Percentiles rank a stretch among this genome's conserved stretches.
Evolutionary conservation across 2,329 filamentous ascomycete species (phyloP).

Genomic region (Fusarium globosum): DNA sequence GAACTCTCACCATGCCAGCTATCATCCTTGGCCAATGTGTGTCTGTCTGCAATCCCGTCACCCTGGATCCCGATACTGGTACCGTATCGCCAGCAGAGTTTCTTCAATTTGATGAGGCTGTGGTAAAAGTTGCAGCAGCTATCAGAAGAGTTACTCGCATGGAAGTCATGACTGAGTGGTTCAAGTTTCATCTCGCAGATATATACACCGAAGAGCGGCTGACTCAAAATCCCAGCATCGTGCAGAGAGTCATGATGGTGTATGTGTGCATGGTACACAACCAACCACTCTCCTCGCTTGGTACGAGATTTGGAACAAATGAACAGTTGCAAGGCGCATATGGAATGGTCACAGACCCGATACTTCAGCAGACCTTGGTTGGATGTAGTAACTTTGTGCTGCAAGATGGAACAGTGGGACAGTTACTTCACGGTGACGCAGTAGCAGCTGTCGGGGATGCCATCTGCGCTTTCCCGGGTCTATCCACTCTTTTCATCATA

Average conservation of each 20-base stretch:
- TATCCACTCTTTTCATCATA: background rate
- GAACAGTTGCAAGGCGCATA: background rate
- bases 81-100: rapidly evolving
- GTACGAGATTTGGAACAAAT: background rate
- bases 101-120: background rate
- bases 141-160: background rate
- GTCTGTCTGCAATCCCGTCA: background rate
- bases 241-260: slow-evolving; percentile 9
- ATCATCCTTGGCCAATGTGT: slow-evolving; percentile 6
- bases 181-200: background rate
- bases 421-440: rapidly evolving
- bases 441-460: background rate
- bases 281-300: background rate
- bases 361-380: background rate
- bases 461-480: background rate
- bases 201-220: slow-evolving; percentile 7
- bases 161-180: slow-evolving; percentile 4
- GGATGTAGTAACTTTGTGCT: slow-evolving; percentile 5
- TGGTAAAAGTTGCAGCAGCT: background rate
- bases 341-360: background rate
- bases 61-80: rapidly evolving
- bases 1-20: background rate
- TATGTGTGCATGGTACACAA: slow-evolving; percentile 14
- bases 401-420: background rate
- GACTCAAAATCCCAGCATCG: background rate